phyloP scores from a whole-genome alignment of 2,329 filamentous ascomycete genomes.

The Chrysoporthe deuterocubensis region DNA sequence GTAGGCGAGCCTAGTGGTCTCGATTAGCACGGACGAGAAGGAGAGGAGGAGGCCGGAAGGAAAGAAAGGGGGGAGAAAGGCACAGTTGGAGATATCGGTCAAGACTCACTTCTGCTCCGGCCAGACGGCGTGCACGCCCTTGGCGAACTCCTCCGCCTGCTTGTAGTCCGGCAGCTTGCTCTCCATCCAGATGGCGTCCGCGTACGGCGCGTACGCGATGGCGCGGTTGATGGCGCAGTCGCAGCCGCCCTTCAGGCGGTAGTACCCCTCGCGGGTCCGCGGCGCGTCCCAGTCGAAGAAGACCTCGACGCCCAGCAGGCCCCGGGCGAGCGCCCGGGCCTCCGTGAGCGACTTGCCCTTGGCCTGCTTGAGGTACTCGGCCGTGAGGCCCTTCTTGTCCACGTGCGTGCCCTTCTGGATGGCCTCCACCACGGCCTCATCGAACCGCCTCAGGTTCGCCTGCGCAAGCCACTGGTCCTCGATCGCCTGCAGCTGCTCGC shows the following conservation, averaged over 20 bases:
- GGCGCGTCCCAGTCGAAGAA: slow-evolving; percentile 96
- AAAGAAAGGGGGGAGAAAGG: slow-evolving; percentile 2
- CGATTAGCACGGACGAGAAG: not conserved
- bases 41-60: not conserved
- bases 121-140: slow-evolving; percentile 91
- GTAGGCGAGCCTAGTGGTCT: slow-evolving; percentile 75
- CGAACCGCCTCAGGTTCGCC: slow-evolving; percentile 84
- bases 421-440: slow-evolving; percentile 82
- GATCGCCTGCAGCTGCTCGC: slow-evolving; percentile 81
- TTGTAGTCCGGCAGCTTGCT: slow-evolving; percentile 90
- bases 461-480: slow-evolving; percentile 86
- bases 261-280: slow-evolving; percentile 92
- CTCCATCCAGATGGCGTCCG: slow-evolving; percentile 99
- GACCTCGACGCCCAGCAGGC: slow-evolving; percentile 77
- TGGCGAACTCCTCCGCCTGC: slow-evolving; percentile 91
- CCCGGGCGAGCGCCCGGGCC: slow-evolving; percentile 77
- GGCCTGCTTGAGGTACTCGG: slow-evolving; percentile 67
- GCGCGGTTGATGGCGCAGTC: slow-evolving; percentile 90
- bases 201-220: slow-evolving; percentile 88
- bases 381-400: slow-evolving; percentile 71
- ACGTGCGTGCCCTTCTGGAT: slow-evolving; percentile 71
- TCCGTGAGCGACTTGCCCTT: slow-evolving; percentile 88
- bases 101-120: slow-evolving; percentile 87
- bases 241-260: slow-evolving; percentile 88
- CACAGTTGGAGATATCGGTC: not conserved